Conservation (phyloP, 768 basidiomycete species). For the Leccinum disarticulatum region DNA sequence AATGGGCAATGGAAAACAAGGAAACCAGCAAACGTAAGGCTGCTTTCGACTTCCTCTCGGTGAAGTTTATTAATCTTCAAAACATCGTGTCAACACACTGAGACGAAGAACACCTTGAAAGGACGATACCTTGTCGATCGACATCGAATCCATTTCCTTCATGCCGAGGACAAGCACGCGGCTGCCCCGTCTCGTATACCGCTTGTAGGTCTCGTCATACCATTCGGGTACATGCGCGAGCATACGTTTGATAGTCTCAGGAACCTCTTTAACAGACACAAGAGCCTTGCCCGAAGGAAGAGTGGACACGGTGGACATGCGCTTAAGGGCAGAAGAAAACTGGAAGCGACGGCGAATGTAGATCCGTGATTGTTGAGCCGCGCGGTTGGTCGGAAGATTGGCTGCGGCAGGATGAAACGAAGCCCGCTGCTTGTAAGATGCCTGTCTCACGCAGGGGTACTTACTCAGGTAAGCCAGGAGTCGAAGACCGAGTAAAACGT, state of each 20-base stretch:
- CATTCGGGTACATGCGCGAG: slow-evolving; percentile 65
- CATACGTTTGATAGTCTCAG: slow-evolving; percentile 94
- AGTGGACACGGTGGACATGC: slow-evolving; percentile 90
- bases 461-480: slow-evolving; percentile 95
- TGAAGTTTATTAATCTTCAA: slow-evolving; percentile 84
- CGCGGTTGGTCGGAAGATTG: slow-evolving; percentile 35
- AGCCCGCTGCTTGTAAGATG: slow-evolving; percentile 84
- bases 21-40: slow-evolving; percentile 88
- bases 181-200: slow-evolving; percentile 89
- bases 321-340: slow-evolving; percentile 95
- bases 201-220: slow-evolving; percentile 95
- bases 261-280: slow-evolving; percentile 91
- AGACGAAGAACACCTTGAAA: background rate
- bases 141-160: slow-evolving; percentile 76
- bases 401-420: slow-evolving; percentile 79
- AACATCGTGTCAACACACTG: background rate
- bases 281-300: slow-evolving; percentile 60
- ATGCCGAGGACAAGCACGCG: slow-evolving; percentile 90
- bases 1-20: slow-evolving; percentile 98
- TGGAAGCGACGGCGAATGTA: slow-evolving; percentile 91
- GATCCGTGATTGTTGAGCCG: slow-evolving; percentile 45
- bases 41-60: slow-evolving; percentile 77
- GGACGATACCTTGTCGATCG: slow-evolving; percentile 64
- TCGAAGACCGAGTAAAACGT: slow-evolving; percentile 86
- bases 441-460: slow-evolving; percentile 94